Percentiles rank a stretch among this genome's conserved stretches.
Conservation (phyloP, 2,329 filamentous ascomycete species). For the Cladophialophora carrionii region DNA sequence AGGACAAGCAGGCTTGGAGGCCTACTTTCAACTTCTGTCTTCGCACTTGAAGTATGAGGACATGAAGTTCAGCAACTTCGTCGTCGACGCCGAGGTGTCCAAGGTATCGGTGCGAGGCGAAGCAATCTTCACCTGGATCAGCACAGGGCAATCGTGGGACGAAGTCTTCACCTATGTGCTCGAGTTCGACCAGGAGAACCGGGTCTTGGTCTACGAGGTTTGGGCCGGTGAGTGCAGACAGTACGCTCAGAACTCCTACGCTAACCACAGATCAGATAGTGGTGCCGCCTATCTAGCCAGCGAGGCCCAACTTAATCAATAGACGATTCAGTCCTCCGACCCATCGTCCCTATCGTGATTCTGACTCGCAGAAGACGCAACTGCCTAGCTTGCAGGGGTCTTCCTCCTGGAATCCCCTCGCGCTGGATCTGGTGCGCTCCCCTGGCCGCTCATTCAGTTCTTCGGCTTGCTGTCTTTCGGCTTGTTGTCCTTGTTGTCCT, state of each 20-base stretch:
- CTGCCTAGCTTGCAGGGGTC: background rate
- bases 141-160: constrained; percentile 46
- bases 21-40: constrained; percentile 46
- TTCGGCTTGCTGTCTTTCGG: constrained; percentile 3
- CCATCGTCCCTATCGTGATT: background rate
- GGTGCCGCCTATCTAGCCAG: constrained; percentile 50
- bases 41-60: constrained; percentile 43
- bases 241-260: background rate
- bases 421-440: background rate
- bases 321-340: background rate
- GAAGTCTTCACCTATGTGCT: constrained; percentile 49
- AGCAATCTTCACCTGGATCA: constrained; percentile 44
- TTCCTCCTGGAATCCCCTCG: background rate
- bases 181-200: constrained; percentile 43
- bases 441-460: background rate
- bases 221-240: constrained; percentile 42
- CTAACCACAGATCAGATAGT: constrained; percentile 41
- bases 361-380: background rate
- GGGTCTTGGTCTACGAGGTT: constrained; percentile 48
- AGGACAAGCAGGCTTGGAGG: constrained; percentile 42
- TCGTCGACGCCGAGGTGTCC: constrained; percentile 44
- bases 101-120: constrained; percentile 44
- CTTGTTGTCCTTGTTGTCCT: constrained; percentile 39
- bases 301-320: constrained; percentile 30
- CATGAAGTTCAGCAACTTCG: constrained; percentile 47